These are phyloP conservation scores for Pinus tabuliformis DNA, from an alignment of 75 land plant genomes.

Conservation along the genomic window DNA sequence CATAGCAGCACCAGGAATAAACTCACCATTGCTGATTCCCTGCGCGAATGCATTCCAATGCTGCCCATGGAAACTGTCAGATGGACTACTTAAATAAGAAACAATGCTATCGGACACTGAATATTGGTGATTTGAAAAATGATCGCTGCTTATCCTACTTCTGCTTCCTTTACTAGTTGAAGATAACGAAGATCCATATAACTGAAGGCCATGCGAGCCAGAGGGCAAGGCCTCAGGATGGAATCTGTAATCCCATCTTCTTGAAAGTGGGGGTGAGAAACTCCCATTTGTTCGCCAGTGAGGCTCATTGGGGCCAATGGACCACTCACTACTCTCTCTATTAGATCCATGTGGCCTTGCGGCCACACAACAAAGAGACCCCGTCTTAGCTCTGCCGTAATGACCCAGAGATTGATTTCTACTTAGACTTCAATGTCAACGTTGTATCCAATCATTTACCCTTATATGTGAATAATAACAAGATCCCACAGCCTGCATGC, in stretches of 20 bases:
- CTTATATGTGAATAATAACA: no score
- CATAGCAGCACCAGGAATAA: constrained; percentile 14
- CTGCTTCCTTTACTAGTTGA: constrained; percentile 48
- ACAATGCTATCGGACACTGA: constrained; percentile 40
- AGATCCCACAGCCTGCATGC: neutral
- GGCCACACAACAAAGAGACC: constrained; percentile 94
- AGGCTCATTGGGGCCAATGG: constrained; percentile 56
- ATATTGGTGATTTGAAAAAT: constrained; percentile 16
- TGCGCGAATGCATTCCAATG: constrained; percentile 54
- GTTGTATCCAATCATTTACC: neutral
- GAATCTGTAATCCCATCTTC: constrained; percentile 41
- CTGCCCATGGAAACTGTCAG: constrained; percentile 43
- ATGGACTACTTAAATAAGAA: constrained; percentile 51
- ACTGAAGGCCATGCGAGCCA: constrained; percentile 24
- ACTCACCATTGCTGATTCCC: constrained; percentile 40
- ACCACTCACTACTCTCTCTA: constrained; percentile 46
- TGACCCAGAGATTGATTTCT: constrained; percentile 2
- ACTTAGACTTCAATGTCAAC: neutral
- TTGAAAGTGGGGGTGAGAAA: constrained; percentile 58
- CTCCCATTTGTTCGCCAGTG: constrained; percentile 71
- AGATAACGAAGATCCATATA: constrained; percentile 43
- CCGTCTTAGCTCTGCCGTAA: constrained; percentile 54
- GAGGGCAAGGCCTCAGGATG: constrained; percentile 35
- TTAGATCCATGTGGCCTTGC: constrained; percentile 86
- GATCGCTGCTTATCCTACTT: constrained; percentile 47